These are phyloP conservation scores for Cytospora leucostoma DNA, from an alignment of 2,329 filamentous ascomycete species.

Conservation along the genomic window DNA sequence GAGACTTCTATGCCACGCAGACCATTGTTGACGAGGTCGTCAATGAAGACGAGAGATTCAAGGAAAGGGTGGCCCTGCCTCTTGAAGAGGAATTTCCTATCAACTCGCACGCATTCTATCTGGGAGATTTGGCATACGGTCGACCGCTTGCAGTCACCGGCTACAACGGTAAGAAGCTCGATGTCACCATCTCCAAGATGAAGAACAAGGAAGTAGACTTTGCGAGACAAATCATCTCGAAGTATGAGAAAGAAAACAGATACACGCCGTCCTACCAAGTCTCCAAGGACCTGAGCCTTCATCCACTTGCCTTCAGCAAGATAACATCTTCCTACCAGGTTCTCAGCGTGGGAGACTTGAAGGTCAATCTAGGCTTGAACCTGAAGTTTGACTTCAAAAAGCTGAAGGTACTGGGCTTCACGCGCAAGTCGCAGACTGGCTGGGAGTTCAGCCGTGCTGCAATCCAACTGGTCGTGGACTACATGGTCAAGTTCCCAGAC, in stretches of 20 bases:
- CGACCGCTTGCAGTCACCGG: slow-evolving; percentile 80
- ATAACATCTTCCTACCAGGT: slow-evolving; percentile 94
- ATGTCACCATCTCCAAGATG: slow-evolving; percentile 74
- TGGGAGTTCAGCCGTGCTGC: slow-evolving; percentile 96
- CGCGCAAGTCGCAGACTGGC: slow-evolving; percentile 78
- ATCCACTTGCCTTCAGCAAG: slow-evolving; percentile 88
- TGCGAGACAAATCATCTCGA: slow-evolving; percentile 69
- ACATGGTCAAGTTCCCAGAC: slow-evolving; percentile 92
- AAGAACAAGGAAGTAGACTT: slow-evolving; percentile 80
- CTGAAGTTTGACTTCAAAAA: slow-evolving; percentile 96
- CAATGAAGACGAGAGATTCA: slow-evolving; percentile 89
- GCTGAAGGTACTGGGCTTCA: slow-evolving; percentile 93
- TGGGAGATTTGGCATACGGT: slow-evolving; percentile 91
- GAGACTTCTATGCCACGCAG: slow-evolving; percentile 89
- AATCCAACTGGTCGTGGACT: slow-evolving; percentile 76
- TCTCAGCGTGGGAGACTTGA: slow-evolving; percentile 72
- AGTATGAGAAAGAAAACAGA: slow-evolving; percentile 68
- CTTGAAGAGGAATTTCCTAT: slow-evolving; percentile 90
- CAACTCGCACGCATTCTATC: slow-evolving; percentile 83
- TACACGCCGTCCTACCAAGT: slow-evolving; percentile 91
- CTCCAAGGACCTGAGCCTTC: slow-evolving; percentile 76
- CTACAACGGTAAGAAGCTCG: slow-evolving; percentile 73
- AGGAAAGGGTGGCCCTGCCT: slow-evolving; percentile 84
- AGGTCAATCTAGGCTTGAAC: slow-evolving; percentile 89
- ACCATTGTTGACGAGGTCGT: slow-evolving; percentile 86